Conservation (phyloP, 2,329 filamentous ascomycete genomes). For the Penicillium olsonii region DNA sequence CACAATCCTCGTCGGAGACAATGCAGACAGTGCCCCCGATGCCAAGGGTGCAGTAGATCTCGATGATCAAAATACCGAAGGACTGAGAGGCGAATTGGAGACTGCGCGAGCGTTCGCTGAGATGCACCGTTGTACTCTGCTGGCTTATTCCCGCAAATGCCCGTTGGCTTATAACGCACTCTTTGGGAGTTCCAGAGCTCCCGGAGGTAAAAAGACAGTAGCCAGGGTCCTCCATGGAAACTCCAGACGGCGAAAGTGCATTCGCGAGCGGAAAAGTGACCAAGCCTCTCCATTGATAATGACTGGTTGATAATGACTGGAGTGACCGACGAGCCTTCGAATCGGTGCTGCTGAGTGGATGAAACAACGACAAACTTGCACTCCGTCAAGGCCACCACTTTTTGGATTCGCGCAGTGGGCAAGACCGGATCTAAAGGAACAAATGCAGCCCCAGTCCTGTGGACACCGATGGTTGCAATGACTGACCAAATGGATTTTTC, state of each 20-base stretch:
- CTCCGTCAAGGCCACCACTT: too few relatives aligned
- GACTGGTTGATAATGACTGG: too few relatives aligned
- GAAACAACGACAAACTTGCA: too few relatives aligned
- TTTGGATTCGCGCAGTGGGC: too few relatives aligned
- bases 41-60: too few relatives aligned
- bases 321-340: too few relatives aligned
- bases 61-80: too few relatives aligned
- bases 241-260: not conserved
- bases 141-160: constrained; percentile 52
- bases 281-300: too few relatives aligned
- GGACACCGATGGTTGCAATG: constrained; percentile 1
- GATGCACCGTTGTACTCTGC: constrained; percentile 42
- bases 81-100: constrained; percentile 47
- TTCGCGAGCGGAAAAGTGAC: too few relatives aligned
- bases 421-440: constrained; percentile 2
- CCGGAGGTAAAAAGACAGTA: constrained; percentile 58
- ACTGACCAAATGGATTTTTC: constrained; percentile 7
- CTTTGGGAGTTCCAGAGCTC: constrained; percentile 54
- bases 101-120: constrained; percentile 43
- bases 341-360: constrained; percentile 7
- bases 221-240: not conserved
- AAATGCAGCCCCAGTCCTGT: constrained; percentile 2
- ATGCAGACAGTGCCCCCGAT: too few relatives aligned
- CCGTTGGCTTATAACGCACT: constrained; percentile 59
- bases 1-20: too few relatives aligned